phyloP scores from a whole-genome alignment of 164 flowering plant species.

The Warburgia ugandensis region DNA sequence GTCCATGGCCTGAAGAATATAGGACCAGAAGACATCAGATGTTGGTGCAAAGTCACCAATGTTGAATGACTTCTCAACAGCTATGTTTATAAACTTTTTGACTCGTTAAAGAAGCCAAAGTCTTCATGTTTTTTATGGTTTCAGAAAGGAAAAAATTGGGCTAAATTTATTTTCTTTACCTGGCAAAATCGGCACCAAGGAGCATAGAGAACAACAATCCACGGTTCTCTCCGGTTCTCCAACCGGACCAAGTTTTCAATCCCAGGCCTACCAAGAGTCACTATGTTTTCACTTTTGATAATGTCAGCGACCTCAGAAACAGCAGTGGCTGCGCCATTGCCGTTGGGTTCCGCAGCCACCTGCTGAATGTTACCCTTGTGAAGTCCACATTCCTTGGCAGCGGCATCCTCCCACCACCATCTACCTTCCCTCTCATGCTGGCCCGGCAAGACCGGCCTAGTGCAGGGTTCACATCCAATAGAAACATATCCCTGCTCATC shows the following conservation, averaged over 20 bases:
- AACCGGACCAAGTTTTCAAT: slow-evolving; percentile 63
- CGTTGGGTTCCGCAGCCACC: slow-evolving; percentile 23
- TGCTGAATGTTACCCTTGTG: slow-evolving; percentile 92
- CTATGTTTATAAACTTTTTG: too few relatives aligned
- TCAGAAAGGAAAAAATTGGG: too few relatives aligned
- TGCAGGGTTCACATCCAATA: slow-evolving; percentile 97
- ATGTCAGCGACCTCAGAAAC: slow-evolving; percentile 37
- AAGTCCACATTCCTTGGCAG: slow-evolving; percentile 96
- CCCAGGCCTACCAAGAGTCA: slow-evolving; percentile 59
- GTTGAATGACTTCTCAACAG: too few relatives aligned
- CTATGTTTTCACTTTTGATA: slow-evolving; percentile 46
- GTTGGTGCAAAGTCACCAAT: neutral
- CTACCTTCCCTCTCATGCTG: slow-evolving; percentile 98
- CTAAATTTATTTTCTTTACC: slow-evolving; percentile 24
- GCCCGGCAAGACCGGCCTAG: slow-evolving; percentile 85
- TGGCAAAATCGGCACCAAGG: slow-evolving; percentile 99
- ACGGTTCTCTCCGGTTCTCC: slow-evolving; percentile 62
- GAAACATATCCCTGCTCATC: slow-evolving; percentile 72
- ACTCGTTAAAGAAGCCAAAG: too few relatives aligned
- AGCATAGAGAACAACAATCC: slow-evolving; percentile 90
- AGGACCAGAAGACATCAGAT: neutral
- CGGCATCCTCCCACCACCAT: slow-evolving; percentile 99
- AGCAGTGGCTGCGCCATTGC: slow-evolving; percentile 32
- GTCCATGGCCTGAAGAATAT: slow-evolving; percentile 71
- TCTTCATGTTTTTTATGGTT: too few relatives aligned